Conservation (phyloP, 495 filamentous ascomycete species). For the Neurospora cerealis region DNA sequence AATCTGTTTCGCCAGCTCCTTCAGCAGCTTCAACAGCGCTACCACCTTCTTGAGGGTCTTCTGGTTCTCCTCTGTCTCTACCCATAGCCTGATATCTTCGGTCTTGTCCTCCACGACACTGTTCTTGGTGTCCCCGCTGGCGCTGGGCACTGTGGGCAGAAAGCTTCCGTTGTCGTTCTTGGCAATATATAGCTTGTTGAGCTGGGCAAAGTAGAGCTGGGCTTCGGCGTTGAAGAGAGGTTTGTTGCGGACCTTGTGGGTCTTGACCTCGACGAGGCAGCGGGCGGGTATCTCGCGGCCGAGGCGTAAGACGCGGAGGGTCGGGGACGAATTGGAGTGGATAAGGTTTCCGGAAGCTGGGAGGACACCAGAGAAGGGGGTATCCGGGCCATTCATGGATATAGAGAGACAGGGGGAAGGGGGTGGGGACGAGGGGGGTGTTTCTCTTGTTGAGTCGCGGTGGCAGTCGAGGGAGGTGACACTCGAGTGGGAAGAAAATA, state of each 20-base stretch:
- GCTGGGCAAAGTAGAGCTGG: constrained; percentile 16
- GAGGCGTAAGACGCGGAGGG: constrained; percentile 4
- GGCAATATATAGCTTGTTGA: constrained; percentile 9
- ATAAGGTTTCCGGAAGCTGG: background rate
- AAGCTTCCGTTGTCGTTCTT: constrained; percentile 6
- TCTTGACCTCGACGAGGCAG: constrained; percentile 20
- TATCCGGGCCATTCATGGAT: background rate
- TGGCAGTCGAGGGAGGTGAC: constrained; percentile 5
- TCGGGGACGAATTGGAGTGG: background rate
- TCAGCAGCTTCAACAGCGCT: constrained; percentile 6
- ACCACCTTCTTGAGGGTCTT: background rate
- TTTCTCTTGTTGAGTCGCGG: background rate
- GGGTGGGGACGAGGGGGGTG: background rate
- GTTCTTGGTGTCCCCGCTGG: background rate
- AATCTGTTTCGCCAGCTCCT: background rate
- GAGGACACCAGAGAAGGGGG: background rate
- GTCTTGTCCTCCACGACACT: background rate
- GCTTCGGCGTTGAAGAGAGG: constrained; percentile 6
- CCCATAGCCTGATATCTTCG: background rate
- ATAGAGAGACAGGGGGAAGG: background rate
- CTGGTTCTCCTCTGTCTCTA: background rate
- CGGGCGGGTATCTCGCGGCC: constrained; percentile 5
- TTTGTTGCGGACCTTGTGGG: background rate
- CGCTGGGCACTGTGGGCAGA: background rate
- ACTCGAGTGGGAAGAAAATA: background rate